phyloP scores from a whole-genome alignment of 176 grass and related monocot species.

The Carex kokanica region DNA sequence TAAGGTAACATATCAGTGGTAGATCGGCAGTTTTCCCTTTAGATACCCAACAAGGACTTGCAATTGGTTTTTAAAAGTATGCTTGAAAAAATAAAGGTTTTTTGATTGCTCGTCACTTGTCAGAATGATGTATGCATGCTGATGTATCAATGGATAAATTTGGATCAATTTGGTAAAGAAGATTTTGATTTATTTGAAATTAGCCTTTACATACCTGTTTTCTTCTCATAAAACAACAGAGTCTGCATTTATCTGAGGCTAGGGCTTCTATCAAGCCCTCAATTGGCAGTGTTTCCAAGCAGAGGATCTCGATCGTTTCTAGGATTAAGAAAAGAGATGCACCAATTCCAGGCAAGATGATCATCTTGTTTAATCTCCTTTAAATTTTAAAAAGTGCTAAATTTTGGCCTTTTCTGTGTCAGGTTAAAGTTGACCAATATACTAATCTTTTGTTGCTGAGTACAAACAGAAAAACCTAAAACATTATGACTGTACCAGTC shows the following conservation, averaged over 20 bases:
- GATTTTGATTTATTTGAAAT: constrained; percentile 10
- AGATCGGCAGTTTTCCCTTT: not conserved
- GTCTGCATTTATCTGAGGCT: constrained; percentile 76
- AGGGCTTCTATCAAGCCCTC: constrained; percentile 54
- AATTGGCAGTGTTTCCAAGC: constrained; percentile 21
- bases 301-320: constrained; percentile 21
- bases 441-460: not conserved
- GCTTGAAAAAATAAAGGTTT: not conserved
- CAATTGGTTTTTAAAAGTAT: not conserved
- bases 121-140: not conserved
- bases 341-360: constrained; percentile 42
- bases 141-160: not conserved
- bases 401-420: not conserved
- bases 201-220: constrained; percentile 12
- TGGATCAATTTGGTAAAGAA: not conserved
- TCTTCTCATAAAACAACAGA: constrained; percentile 46
- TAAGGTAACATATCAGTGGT: not conserved
- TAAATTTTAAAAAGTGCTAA: constrained; percentile 29
- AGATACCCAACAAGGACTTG: not conserved
- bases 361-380: constrained; percentile 22
- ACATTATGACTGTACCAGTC: not conserved
- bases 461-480: not conserved
- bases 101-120: not conserved
- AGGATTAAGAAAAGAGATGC: constrained; percentile 40
- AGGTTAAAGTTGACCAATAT: not conserved